Conservation (phyloP, 768 basidiomycete species). For the Rhodotorula toruloides region DNA sequence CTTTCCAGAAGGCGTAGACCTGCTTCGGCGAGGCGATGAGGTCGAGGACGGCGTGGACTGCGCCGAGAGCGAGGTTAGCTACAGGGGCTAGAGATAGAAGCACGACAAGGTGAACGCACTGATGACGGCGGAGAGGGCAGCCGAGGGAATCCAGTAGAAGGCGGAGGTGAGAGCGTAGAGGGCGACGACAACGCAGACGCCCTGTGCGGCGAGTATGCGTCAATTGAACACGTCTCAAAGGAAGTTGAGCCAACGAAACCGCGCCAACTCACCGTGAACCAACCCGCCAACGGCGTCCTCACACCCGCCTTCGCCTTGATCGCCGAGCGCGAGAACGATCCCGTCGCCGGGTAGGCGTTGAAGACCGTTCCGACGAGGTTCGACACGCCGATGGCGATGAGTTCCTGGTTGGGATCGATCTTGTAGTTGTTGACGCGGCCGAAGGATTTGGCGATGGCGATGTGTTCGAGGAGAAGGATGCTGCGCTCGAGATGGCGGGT, state of each 20-base stretch:
- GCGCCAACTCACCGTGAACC: slow-evolving; percentile 74
- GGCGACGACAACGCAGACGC: slow-evolving; percentile 73
- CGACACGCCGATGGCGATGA: slow-evolving; percentile 52
- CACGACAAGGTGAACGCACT: slow-evolving; percentile 47
- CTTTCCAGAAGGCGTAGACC: slow-evolving; percentile 85
- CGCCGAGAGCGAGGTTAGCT: no score
- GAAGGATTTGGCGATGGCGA: slow-evolving; percentile 84
- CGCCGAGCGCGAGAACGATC: slow-evolving; percentile 97
- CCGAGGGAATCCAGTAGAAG: slow-evolving; percentile 47
- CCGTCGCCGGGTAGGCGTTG: slow-evolving; percentile 89
- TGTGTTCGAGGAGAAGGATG: slow-evolving; percentile 62
- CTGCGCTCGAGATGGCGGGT: no score
- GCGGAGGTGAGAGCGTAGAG: slow-evolving; percentile 81
- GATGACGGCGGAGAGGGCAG: slow-evolving; percentile 50
- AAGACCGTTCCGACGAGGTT: slow-evolving; percentile 65
- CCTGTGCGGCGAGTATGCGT: no score
- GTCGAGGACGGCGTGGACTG: slow-evolving; percentile 58
- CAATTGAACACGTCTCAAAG: no score
- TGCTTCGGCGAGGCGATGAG: slow-evolving; percentile 75
- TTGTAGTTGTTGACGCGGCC: slow-evolving; percentile 93
- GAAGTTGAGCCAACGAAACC: no score
- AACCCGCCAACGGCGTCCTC: slow-evolving; percentile 86
- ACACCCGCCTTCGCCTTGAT: slow-evolving; percentile 94
- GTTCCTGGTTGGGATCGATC: slow-evolving; percentile 76
- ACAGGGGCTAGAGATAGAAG: no score